Evolutionary conservation across 2,329 filamentous ascomycete genomes (phyloP), one percentile per base, ranked within the genome.

Genomic region (Dichotomopilus funicola): DNA sequence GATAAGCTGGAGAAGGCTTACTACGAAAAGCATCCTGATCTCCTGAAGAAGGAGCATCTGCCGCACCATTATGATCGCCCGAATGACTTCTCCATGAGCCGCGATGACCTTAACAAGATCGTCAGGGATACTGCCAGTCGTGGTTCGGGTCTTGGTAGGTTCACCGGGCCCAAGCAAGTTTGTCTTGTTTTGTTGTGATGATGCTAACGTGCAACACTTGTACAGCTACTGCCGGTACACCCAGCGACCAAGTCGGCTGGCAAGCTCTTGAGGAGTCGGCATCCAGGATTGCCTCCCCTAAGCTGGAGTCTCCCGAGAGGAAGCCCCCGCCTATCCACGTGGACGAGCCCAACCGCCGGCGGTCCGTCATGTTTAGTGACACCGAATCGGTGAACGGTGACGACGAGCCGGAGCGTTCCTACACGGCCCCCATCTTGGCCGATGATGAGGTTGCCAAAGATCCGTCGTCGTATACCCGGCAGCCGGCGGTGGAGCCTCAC

Each of bases 1-100:
- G 89, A 95, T 72, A 89, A 87, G 67, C 88, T 97, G 42, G 90
- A 96, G 65, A 89, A 88, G 73, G 88, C 88, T 33, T 96, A 95
- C 80, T 95, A 94, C 67, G 83, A 90, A 65, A 96, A 94, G 72
- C 91, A 96, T 66, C 92, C 92, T 0, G 89, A 96, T 62, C 77
- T 87, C 35, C 78, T 81, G 54, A 83, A 87, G 68, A 89, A 92
- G 71, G 89, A 91, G 67, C 81, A 84, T 61, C 82, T 76, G 34
- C 74, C 73, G 8, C 75, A 78, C 44, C 72, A 82, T 34, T 73
- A 80, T 55, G 80, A 82, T 52, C 78, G 80, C 55, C 75, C 77
- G 59, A 76, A 76, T 59, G 88, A 94, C 67, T 95, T 87, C 74
- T 89, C 90, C 54, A 81, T 95, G 83, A 94, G 88, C 72, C 91